phyloP scores from a whole-genome alignment of 441 rosid genomes.

The Hura crepitans region DNA sequence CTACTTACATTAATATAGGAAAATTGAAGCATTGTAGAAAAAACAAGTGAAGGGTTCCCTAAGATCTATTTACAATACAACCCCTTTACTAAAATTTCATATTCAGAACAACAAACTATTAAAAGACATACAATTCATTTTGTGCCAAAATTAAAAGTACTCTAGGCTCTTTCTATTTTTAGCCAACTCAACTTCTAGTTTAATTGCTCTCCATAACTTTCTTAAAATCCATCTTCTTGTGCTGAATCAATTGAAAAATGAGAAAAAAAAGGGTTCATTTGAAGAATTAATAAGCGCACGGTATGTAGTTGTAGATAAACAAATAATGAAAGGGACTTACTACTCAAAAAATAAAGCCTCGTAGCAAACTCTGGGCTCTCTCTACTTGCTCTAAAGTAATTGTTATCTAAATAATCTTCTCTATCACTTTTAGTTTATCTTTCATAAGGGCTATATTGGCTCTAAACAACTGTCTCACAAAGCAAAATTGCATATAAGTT shows the following conservation, averaged over 20 bases:
- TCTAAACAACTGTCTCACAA: conserved; percentile 65
- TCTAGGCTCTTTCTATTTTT: background rate
- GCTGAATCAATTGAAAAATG: conserved; percentile 38
- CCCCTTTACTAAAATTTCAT: conserved; percentile 19
- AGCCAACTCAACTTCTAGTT: conserved; percentile 16
- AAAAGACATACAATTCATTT: background rate
- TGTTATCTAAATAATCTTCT: conserved; percentile 71
- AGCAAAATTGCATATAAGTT: conserved; percentile 9
- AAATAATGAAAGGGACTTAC: conserved; percentile 40
- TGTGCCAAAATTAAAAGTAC: background rate
- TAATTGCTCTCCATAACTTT: background rate
- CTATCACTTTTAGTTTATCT: conserved; percentile 60
- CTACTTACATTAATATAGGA: background rate
- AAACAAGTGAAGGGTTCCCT: conserved; percentile 13
- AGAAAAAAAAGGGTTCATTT: conserved; percentile 4
- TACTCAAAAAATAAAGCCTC: conserved; percentile 93
- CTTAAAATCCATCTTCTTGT: conserved; percentile 69
- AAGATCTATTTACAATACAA: conserved; percentile 35
- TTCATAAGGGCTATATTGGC: conserved; percentile 76
- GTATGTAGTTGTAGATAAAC: background rate
- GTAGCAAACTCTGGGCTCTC: conserved; percentile 94
- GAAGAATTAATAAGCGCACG: background rate
- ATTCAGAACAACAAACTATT: conserved; percentile 10
- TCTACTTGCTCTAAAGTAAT: conserved; percentile 92
- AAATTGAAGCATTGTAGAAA: conserved; percentile 18